Evolutionary conservation across 129 eudicot species (phyloP), one percentile per base, ranked within the genome.

Genomic region (Apium graveolens): DNA sequence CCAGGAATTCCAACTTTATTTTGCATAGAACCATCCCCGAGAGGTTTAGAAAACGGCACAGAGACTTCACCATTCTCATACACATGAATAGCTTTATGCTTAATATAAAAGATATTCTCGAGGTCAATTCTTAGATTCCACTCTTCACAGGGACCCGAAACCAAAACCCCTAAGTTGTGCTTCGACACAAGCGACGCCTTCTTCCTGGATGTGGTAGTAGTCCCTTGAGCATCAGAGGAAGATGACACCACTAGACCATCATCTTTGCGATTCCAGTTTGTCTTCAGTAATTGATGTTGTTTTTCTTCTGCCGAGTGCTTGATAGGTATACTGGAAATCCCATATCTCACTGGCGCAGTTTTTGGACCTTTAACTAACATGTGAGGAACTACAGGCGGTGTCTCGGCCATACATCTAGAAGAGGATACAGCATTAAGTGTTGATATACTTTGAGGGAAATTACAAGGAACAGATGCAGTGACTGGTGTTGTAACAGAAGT

Each of bases 191-290:
- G 13, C 4, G 17, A 80, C 26, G 31, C 77, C 70, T 81, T 84
- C 10, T 18, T 18, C 44, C 11, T 69, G 44, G 74, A 42, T 6
- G 31, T 39, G 51, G 17, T 71, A 3, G 85, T 82, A 37, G 46
- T 75, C 78, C 78, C 80, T 32, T 74, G 83, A 66, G 79, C 73
- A 60, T 83, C 86, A 53, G 51, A 57, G 76, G 81, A 83, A 82
- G 53, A 89, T 32, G 90, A 82, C 42, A 81, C 83, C 95, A 89
- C 86, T 55, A 81, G 81, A 73, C 76, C 77, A 83, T 80, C 82
- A 55, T 46, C 74, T 79, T 79, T 76, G 20, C 86, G 84, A 63
- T 76, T 81, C 70, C 80, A 79, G 73, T 84, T 89, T 86, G 35
- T 78, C 60, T 82, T 63, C 43, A 84, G 83, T 75, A 86, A 74